These are phyloP conservation scores for Epichloe aotearoae DNA, from an alignment of 2,329 filamentous ascomycete genomes.

Conservation along the genomic window DNA sequence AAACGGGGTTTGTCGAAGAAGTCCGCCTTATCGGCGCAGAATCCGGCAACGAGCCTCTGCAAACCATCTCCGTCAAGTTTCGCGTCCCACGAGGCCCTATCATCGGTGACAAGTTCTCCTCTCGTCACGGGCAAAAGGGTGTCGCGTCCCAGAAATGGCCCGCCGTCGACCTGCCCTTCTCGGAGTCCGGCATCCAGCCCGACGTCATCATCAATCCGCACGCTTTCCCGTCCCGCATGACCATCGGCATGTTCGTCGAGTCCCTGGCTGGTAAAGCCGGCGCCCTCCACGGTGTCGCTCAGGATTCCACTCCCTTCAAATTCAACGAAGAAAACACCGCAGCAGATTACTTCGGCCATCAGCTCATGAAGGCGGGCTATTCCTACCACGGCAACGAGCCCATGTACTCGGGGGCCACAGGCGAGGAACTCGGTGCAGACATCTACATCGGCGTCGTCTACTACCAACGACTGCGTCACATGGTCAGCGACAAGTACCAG, in stretches of 20 bases:
- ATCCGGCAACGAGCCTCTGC: conserved; percentile 66
- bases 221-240: conserved; percentile 98
- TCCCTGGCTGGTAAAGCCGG: conserved; percentile 92
- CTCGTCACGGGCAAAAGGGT: conserved; percentile 91
- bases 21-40: conserved; percentile 84
- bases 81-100: conserved; percentile 79
- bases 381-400: conserved; percentile 98
- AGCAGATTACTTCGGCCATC: conserved; percentile 88
- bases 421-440: conserved; percentile 83
- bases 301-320: conserved; percentile 89
- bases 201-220: conserved; percentile 99
- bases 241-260: conserved; percentile 98
- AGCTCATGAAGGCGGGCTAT: conserved; percentile 88
- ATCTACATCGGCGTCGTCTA: conserved; percentile 97
- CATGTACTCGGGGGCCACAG: conserved; percentile 96
- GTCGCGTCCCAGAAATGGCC: conserved; percentile 96
- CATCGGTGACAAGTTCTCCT: conserved; percentile 98
- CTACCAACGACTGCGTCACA: conserved; percentile 95
- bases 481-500: conserved; percentile 99
- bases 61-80: conserved; percentile 85
- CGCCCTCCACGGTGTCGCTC: conserved; percentile 85
- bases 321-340: conserved; percentile 90
- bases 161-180: conserved; percentile 86
- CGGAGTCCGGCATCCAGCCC: conserved; percentile 89
- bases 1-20: conserved; percentile 82